phyloP scores from a whole-genome alignment of 192 early-diverging fungal species.

The Thamnidium elegans region DNA sequence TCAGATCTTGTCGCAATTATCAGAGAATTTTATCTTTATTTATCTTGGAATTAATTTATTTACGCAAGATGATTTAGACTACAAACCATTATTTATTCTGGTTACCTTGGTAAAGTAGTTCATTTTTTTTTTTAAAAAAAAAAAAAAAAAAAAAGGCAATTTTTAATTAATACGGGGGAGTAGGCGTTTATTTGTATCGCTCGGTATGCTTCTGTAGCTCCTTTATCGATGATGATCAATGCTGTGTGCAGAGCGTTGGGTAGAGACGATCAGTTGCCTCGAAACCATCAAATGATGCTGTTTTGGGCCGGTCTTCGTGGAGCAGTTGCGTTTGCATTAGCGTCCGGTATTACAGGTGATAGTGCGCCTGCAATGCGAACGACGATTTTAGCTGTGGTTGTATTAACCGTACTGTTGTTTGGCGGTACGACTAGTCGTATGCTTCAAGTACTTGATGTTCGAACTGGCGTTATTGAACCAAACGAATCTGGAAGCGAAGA shows the following conservation, averaged over 20 bases:
- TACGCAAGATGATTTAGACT: constrained; percentile 68
- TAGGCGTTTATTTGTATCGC: constrained; percentile 82
- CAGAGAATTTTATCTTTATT: constrained; percentile 97
- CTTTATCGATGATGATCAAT: constrained; percentile 82
- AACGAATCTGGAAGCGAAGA: constrained; percentile 43
- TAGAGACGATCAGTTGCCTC: constrained; percentile 48
- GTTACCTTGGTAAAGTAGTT: constrained; percentile 68
- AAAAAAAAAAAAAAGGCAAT: too few relatives aligned
- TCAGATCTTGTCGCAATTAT: constrained; percentile 85
- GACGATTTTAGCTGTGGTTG: constrained; percentile 90
- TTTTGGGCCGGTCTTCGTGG: constrained; percentile 96
- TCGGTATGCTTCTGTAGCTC: constrained; percentile 83
- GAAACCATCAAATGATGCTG: constrained; percentile 86
- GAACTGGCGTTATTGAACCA: constrained; percentile 66
- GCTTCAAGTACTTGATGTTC: constrained; percentile 72
- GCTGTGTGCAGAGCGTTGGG: constrained; percentile 51
- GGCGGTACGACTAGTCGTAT: constrained; percentile 88
- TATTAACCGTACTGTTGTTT: constrained; percentile 85
- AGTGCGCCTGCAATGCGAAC: constrained; percentile 75
- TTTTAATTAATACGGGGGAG: neutral
- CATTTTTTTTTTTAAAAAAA: too few relatives aligned
- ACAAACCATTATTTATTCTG: constrained; percentile 73
- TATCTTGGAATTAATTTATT: constrained; percentile 94
- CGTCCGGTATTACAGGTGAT: constrained; percentile 72
- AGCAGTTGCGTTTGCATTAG: constrained; percentile 94